Evolutionary conservation across 352 stramenopile genomes (phyloP), one percentile per base, ranked within the genome.

Genomic region (Phytophthora pseudosyringae): DNA sequence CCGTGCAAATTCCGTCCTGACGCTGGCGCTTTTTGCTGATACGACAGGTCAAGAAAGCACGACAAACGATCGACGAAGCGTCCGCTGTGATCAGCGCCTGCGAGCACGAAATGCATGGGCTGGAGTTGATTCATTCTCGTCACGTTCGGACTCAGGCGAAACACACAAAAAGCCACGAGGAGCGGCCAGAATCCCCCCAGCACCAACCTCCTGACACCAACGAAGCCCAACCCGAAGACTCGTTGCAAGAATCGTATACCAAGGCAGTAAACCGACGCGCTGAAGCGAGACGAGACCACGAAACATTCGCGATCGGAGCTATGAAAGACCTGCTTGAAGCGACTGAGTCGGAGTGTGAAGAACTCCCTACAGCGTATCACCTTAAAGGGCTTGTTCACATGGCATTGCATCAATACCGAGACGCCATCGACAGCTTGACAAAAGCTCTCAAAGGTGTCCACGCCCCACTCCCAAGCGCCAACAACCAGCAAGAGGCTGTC

Each of bases 351-450:
- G 46, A 66, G 25, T 52, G 35, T 12, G 13, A 47, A 0, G 80
- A 88, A 32, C 44, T 73, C 8, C 43, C 69, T 6, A 88, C 81
- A 4, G 69, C 63, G 1, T 69, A 70, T 44, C 67, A 76, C 25
- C 32, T 88, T 15, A 50, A 76, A 59, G 81, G 78, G 1, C 63
- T 79, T 9, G 52, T 75, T 9, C 70, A 81, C 49, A 80, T 82
- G 63, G 56, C 57, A 13, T 44, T 61, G 18, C 53, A 70, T 9
- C 44, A 80, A 50, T 77, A 77, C 44, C 47, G 44, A 0, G 48
- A 73, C 5, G 79, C 81, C 1, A 62, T 80, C 41, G 45, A 49
- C 16, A 85, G 64, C 29, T 85, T 89, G 26, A 85, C 81, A 12
- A 68, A 66, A 10, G 81, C 77, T 0, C 40, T 90, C 3, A 16